Base-by-base conservation (phyloP, 306 rosid species). In the Castanea crenata region DNA sequence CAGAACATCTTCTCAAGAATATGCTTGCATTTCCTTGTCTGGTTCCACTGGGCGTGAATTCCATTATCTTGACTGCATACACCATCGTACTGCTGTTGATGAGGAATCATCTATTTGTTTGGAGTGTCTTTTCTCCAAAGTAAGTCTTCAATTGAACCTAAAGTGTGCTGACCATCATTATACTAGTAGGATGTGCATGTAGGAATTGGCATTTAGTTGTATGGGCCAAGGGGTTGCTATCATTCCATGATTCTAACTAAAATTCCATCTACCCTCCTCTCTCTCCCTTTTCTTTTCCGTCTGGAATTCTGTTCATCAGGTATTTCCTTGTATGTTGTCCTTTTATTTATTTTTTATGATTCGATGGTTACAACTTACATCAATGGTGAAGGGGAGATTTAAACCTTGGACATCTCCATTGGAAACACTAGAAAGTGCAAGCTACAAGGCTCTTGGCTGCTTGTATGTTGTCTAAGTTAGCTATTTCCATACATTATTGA, bases 71-170 rank as follows among this genome's bases (percentile, higher is more conserved):
- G 88, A 78, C 87, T 25, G 84, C 88, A 5, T 87, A 89, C 88
- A 94, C 98, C 25, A 78, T 91, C 62, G 82, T 91, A 9, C 80
- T 94, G 87, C 74, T 94, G 82, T 67, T 90, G 85, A 92, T 94
- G 98, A 92, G 98, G 90, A 94, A 92, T 84, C 98, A 94, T 85
- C 88, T 94, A 80, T 92, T 92, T 75, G 81, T 92, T 69, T 94
- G 97, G 98, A 94, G 98, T 81, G 98, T 94, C 84, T 94, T 88
- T 73, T 94, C 97, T 64, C 98, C 98, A 51, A 94, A 94, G 98
- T 94, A 83, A 92, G 97, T 88, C 52, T 83, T 82, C 75, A 59
- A 49, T 79, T 20, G 78, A 80, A 75, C 58, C 74, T 21, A 19
- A 74, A 61, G 54, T 72, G 67, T 21, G 67, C 69, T 71, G 54